Evolutionary conservation across 2,329 filamentous ascomycete genomes (phyloP), one percentile per base, ranked within the genome.

Genomic region (Seiridium unicorne): DNA sequence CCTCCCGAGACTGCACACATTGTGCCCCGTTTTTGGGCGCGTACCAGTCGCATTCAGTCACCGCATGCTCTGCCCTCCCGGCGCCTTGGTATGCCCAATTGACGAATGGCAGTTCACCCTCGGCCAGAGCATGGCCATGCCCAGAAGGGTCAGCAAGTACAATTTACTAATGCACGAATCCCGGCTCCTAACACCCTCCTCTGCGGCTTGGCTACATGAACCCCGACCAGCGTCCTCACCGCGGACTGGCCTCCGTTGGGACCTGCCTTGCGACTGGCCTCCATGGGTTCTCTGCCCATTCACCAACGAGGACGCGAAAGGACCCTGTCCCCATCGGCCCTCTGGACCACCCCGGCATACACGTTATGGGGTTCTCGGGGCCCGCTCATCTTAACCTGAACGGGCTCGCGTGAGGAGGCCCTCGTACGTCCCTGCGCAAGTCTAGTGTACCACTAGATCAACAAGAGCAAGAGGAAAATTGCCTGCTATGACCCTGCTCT

Each of bases 401-500:
- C 34, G 54, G 54, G 10, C 42, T 31, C 34, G 9, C 38, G 38
- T 48, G 54, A 44, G 42, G 32, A 35, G 40, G 26, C 42, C 54
- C 54, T 48, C 54, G 18, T 32, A 31, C 31, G 42, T 57, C 54
- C 54, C 54, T 57, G 54, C 42, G 44, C 55, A 34, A 46, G 36
- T 31, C 36, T 58, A 58, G 42, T 32, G 55, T 49, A 47, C 55
- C 55, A 58, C 55, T 58, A 58, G 55, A 44, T 48, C 55, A 32
- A 58, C 44, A 51, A 58, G 55, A 51, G 55, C 55, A 58, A 58
- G 44, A 58, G 55, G 55, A 44, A 58, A 58, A 49, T 36, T 49
- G 18, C 38, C 26, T 40, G 26, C 31, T 26, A 26, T 38, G n/a
- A 48, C 44, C 54, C 54, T 35, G 40, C 44, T 58, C 55, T 13